Percentiles rank a stretch among this genome's conserved stretches.
Conservation (phyloP, 1,284 basidiomycete genomes). For the Microbotryomycetes sp. region DNA sequence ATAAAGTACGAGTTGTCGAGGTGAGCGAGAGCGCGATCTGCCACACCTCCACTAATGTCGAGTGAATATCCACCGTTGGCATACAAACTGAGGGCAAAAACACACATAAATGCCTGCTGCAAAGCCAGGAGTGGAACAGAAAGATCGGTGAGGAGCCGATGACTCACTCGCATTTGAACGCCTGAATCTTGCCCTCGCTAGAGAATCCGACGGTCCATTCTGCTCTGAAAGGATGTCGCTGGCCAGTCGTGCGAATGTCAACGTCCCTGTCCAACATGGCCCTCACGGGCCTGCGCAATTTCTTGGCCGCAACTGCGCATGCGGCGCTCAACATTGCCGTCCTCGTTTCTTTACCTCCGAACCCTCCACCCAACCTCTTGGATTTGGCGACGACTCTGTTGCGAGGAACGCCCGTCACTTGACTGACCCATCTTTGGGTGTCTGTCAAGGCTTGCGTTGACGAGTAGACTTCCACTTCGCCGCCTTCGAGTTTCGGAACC, state of each 20-base stretch:
- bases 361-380: constrained; percentile 42
- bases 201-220: constrained; percentile 40
- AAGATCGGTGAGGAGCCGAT: too few relatives aligned
- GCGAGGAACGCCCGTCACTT: constrained; percentile 39
- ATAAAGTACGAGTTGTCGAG: constrained; percentile 38
- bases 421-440: constrained; percentile 40
- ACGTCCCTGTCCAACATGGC: constrained; percentile 42
- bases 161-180: constrained; percentile 33
- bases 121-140: too few relatives aligned
- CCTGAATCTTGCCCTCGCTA: constrained; percentile 38
- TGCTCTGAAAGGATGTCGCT: constrained; percentile 41
- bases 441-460: constrained; percentile 41
- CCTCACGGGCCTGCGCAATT: constrained; percentile 38
- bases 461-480: constrained; percentile 41
- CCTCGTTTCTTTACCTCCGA: constrained; percentile 41
- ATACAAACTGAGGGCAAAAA: constrained; percentile 33
- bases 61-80: constrained; percentile 42
- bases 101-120: too few relatives aligned
- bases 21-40: constrained; percentile 42
- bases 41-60: constrained; percentile 40
- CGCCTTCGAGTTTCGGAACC: constrained; percentile 40
- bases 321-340: constrained; percentile 30
- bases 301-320: constrained; percentile 38
- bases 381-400: constrained; percentile 38
- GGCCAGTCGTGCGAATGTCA: constrained; percentile 41